These are phyloP conservation scores for Bruguiera parviflora DNA, from an alignment of 345 rosid species.

Conservation along the genomic window DNA sequence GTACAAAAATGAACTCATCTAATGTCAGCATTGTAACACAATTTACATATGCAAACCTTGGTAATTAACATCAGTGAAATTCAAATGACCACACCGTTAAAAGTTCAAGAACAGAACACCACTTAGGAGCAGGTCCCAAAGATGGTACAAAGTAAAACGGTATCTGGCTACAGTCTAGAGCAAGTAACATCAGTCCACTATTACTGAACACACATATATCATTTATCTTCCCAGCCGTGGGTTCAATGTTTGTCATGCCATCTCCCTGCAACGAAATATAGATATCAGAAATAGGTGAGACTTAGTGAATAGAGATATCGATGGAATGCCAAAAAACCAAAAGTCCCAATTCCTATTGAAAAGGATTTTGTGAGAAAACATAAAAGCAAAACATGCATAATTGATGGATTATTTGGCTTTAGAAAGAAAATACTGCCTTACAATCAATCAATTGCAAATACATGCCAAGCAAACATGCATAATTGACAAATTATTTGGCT, in stretches of 20 bases:
- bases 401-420: no score
- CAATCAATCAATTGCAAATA: no score
- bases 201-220: constrained; percentile 77
- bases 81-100: constrained; percentile 52
- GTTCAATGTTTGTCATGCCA: constrained; percentile 91
- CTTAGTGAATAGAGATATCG: constrained; percentile 1
- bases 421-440: no score
- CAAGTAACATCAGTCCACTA: constrained; percentile 87
- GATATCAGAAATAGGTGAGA: neutral
- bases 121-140: constrained; percentile 92
- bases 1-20: constrained; percentile 20
- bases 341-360: neutral
- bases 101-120: constrained; percentile 81
- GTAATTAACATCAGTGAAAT: neutral
- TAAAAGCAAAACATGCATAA: no score
- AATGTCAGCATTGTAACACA: neutral
- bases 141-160: constrained; percentile 89
- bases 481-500: no score
- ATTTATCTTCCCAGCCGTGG: constrained; percentile 76
- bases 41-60: constrained; percentile 2
- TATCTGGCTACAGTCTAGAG: constrained; percentile 78
- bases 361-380: neutral
- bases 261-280: constrained; percentile 49
- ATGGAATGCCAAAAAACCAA: no score
- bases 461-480: no score